Percentiles rank a stretch among this genome's conserved stretches.
Conservation (phyloP, 2,329 filamentous ascomycete species). For the Nectriaceae sp. region DNA sequence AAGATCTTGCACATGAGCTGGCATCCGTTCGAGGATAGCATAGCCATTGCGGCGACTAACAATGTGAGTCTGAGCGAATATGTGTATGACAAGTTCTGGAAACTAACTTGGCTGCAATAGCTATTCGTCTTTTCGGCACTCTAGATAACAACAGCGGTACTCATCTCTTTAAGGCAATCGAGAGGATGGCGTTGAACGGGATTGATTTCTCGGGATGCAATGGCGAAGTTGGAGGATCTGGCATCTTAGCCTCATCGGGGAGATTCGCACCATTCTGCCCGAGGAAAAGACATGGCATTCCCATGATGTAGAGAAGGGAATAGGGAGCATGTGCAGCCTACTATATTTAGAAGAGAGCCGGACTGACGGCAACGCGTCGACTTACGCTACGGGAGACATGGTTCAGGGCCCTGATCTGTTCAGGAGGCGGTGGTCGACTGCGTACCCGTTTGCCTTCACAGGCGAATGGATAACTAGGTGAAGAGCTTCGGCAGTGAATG, state of each 20-base stretch:
- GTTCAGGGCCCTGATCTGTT: conserved; percentile 11
- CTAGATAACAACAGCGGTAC: conserved; percentile 42
- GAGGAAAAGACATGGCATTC: conserved; percentile 20
- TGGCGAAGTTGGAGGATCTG: too few species aligned
- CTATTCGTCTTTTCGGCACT: conserved; percentile 79
- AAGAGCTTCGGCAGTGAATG: conserved; percentile 11
- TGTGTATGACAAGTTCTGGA: not conserved
- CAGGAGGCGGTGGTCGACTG: conserved; percentile 16
- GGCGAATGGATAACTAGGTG: conserved; percentile 18
- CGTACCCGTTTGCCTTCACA: conserved; percentile 13
- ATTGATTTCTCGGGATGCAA: too few species aligned
- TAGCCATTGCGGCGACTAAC: conserved; percentile 98
- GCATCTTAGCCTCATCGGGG: too few species aligned
- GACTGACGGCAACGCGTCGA: conserved; percentile 2
- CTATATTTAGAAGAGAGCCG: conserved; percentile 27
- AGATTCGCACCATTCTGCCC: conserved; percentile 18
- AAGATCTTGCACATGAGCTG: conserved; percentile 99
- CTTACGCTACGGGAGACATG: not conserved
- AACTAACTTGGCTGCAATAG: conserved; percentile 44
- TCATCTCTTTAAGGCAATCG: conserved; percentile 27
- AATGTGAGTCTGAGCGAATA: conserved; percentile 69
- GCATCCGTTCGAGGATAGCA: conserved; percentile 99
- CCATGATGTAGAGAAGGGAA: conserved; percentile 20
- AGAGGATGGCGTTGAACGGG: conserved; percentile 16
- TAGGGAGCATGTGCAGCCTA: conserved; percentile 22